These are phyloP conservation scores for Elongisporangium anandrum DNA, from an alignment of 352 stramenopile species.

Conservation along the genomic window DNA sequence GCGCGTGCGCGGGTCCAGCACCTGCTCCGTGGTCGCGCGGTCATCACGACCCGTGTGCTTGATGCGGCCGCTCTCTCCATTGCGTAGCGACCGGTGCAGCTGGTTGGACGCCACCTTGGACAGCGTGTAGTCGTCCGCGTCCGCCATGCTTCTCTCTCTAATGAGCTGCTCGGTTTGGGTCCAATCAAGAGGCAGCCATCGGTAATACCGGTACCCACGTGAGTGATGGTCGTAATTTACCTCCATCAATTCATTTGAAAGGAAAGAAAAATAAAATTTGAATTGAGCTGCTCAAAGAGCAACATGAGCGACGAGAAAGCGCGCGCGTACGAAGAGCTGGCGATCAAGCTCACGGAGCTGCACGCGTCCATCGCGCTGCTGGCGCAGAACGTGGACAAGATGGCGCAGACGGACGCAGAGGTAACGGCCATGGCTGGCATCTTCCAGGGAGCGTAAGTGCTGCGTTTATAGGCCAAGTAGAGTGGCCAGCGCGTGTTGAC, in stretches of 20 bases:
- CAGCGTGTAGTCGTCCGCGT: conserved; percentile 62
- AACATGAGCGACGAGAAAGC: conserved; percentile 67
- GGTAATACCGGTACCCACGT: neutral
- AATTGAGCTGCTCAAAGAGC: neutral
- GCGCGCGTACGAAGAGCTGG: conserved; percentile 58
- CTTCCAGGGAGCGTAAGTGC: conserved; percentile 69
- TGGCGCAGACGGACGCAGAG: conserved; percentile 64
- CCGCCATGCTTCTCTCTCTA: conserved; percentile 25
- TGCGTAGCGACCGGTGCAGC: conserved; percentile 65
- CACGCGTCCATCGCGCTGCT: conserved; percentile 68
- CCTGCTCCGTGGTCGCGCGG: conserved; percentile 96
- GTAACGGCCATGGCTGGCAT: conserved; percentile 67
- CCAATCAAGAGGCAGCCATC: neutral
- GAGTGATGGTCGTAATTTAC: neutral
- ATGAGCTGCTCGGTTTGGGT: neutral
- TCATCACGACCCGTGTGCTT: conserved; percentile 96
- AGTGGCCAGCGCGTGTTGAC: no score
- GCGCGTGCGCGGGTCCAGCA: conserved; percentile 97
- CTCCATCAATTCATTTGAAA: neutral
- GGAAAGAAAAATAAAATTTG: conserved; percentile 1
- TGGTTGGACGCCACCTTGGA: conserved; percentile 82
- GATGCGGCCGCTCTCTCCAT: conserved; percentile 66
- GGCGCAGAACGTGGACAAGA: conserved; percentile 70
- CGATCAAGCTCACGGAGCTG: conserved; percentile 70
- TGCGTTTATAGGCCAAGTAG: neutral